A percentile compares a stretch with the other conserved stretches of the same genome.
phyloP scores from a whole-genome alignment of 2,329 filamentous ascomycete species.

The Penicillium occitanis region DNA sequence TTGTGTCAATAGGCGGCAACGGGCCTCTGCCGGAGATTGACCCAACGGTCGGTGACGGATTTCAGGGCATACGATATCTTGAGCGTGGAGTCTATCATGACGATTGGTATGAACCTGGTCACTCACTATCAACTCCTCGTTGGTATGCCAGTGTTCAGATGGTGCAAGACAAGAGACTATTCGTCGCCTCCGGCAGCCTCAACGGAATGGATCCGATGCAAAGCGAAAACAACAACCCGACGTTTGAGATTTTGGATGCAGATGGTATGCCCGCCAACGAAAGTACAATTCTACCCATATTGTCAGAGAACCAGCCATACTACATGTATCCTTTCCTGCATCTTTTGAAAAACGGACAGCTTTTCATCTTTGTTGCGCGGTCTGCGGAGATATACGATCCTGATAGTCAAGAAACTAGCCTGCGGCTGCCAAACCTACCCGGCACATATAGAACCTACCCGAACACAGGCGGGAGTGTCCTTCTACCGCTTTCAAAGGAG shows the following conservation, averaged over 20 bases:
- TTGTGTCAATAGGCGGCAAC: slow-evolving; percentile 59
- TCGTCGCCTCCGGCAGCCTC: slow-evolving; percentile 61
- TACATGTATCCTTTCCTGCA: slow-evolving; percentile 66
- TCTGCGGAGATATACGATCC: slow-evolving; percentile 59
- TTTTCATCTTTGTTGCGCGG: slow-evolving; percentile 60
- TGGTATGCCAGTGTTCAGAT: slow-evolving; percentile 64
- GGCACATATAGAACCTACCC: slow-evolving; percentile 61
- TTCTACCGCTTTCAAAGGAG: slow-evolving; percentile 54
- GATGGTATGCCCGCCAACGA: slow-evolving; percentile 50
- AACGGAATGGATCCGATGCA: slow-evolving; percentile 59
- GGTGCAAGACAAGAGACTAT: slow-evolving; percentile 57
- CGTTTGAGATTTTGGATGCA: slow-evolving; percentile 59
- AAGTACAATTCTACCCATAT: slow-evolving; percentile 54
- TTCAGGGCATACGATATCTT: slow-evolving; percentile 58
- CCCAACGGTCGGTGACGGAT: slow-evolving; percentile 59
- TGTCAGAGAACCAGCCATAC: slow-evolving; percentile 60
- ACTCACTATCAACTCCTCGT: slow-evolving; percentile 54
- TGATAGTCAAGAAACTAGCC: slow-evolving; percentile 45
- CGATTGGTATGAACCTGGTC: slow-evolving; percentile 57
- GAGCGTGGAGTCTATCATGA: slow-evolving; percentile 46
- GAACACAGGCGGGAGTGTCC: slow-evolving; percentile 59
- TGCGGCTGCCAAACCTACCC: slow-evolving; percentile 53
- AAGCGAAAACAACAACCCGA: slow-evolving; percentile 61
- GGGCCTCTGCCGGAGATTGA: slow-evolving; percentile 57
- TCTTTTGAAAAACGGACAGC: slow-evolving; percentile 55